phyloP scores from a whole-genome alignment of 2,329 filamentous ascomycete species.

The Colletotrichum sp. region DNA sequence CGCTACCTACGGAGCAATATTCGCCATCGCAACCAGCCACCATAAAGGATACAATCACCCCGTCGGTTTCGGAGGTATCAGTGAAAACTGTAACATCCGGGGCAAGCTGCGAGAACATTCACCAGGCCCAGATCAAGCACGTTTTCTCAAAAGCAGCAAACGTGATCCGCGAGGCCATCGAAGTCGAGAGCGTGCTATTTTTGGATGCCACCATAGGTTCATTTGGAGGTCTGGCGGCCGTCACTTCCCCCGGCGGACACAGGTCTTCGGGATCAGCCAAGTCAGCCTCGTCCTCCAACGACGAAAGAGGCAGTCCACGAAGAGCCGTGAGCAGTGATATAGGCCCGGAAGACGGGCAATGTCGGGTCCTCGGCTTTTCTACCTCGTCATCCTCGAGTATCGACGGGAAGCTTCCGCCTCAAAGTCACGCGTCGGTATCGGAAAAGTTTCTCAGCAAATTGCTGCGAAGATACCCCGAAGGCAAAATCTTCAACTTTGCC shows the following conservation, averaged over 20 bases:
- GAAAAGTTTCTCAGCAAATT: slow-evolving; percentile 45
- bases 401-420: slow-evolving; percentile 24
- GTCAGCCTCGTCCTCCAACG: slow-evolving; percentile 13
- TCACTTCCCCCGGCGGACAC: neutral
- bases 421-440: slow-evolving; percentile 30
- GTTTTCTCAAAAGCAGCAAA: slow-evolving; percentile 51
- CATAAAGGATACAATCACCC: rapidly evolving
- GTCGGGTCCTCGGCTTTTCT: slow-evolving; percentile 45
- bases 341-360: neutral
- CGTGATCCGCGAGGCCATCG: slow-evolving; percentile 45
- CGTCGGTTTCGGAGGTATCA: neutral
- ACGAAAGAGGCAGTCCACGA: slow-evolving; percentile 6
- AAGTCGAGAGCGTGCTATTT: slow-evolving; percentile 27
- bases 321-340: neutral
- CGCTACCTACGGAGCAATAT: rapidly evolving
- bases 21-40: rapidly evolving
- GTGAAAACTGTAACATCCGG: neutral
- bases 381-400: slow-evolving; percentile 36
- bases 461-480: slow-evolving; percentile 48
- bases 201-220: slow-evolving; percentile 26
- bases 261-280: neutral
- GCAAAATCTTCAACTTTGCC: slow-evolving; percentile 51
- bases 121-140: slow-evolving; percentile 7
- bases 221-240: slow-evolving; percentile 27
- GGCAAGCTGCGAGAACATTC: neutral